Base-by-base conservation (phyloP, 1,284 basidiomycete species). In the Entoloma clypeatum region DNA sequence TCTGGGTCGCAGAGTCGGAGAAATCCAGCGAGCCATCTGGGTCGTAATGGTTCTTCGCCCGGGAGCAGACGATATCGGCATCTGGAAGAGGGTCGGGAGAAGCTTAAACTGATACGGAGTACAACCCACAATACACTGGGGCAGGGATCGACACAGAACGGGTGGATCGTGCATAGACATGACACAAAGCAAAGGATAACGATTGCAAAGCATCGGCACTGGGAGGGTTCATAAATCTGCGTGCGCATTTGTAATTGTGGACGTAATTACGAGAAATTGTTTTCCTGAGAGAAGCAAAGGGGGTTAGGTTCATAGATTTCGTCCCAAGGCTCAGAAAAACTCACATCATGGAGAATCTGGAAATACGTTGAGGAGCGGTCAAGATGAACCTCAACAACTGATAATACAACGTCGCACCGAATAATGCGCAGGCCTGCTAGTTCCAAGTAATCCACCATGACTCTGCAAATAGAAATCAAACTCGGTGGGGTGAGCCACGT, bases 141-240 rank as follows among this genome's bases (percentile, higher is more conserved):
- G 87, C 87, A 0, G 86, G 86, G 41, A 90, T 86, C 0, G 86
- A 89, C 1, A 92, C 88, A 0, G 86, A 86, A 28, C 89, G 78
- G 1, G 88, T 91, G 9, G 84, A 80, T 2, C 88, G 74, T 0
- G 86, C 86, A 54, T 90, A 92, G 7, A 89, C 81, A 50, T 89
- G 87, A 55, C 85, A 89, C 0, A 91, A 62, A 1, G 84, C 77
- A 50, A 85, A 90, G 0, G 86, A 81, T 2, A 91, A 59, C 2
- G 75, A 71, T 48, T 88, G 86, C 7, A 88, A 56, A 29, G 72
- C 69, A 54, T 87, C 83, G 10, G 82, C 68, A 16, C 80, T 84
- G 51, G 38, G 30, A 41, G 51, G 19, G 44, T 36, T 28, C 24
- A 9, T 43, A 19, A 49, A 36, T 8, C 18, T 16, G 4, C 3